These are phyloP conservation scores for Rhinocladiella mackenziei DNA, from an alignment of 2,329 filamentous ascomycete species.

Conservation along the genomic window DNA sequence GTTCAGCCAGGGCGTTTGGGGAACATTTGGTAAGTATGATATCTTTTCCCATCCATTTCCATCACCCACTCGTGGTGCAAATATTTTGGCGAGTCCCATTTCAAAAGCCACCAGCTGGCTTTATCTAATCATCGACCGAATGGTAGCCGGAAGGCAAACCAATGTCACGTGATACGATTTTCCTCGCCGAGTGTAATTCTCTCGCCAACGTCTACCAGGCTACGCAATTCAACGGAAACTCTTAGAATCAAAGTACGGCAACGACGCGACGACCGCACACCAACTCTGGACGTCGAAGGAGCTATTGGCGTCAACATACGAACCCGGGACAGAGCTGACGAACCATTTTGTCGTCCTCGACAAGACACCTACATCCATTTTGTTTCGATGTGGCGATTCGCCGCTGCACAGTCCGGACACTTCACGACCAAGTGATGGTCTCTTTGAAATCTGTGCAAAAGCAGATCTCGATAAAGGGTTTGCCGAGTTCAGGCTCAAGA, in stretches of 20 bases:
- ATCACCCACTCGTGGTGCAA: too few relatives aligned
- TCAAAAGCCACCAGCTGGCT: too few relatives aligned
- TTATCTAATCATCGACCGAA: too few relatives aligned
- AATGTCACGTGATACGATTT: not conserved
- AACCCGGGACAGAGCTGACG: conserved; percentile 60
- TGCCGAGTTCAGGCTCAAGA: conserved; percentile 64
- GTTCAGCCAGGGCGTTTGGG: conserved; percentile 66
- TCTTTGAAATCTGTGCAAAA: conserved; percentile 62
- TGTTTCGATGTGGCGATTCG: conserved; percentile 63
- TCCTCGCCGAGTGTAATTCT: too few relatives aligned
- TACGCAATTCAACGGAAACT: conserved; percentile 39
- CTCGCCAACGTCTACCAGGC: conserved; percentile 37
- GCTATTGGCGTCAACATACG: conserved; percentile 55
- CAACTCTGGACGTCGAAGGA: conserved; percentile 60
- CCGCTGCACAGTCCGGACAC: conserved; percentile 50
- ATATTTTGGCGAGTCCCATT: too few relatives aligned
- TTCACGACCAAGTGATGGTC: conserved; percentile 58
- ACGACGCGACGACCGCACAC: conserved; percentile 33
- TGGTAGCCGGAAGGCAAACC: not conserved
- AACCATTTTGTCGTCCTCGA: conserved; percentile 70
- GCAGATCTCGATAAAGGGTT: conserved; percentile 57
- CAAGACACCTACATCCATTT: conserved; percentile 57
- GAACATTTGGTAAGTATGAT: conserved; percentile 9
- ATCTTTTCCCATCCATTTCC: not conserved
- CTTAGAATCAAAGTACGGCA: conserved; percentile 25